Evolutionary conservation across 768 basidiomycete species (phyloP), one percentile per base, ranked within the genome.

Genomic region (Zangia roseola): DNA sequence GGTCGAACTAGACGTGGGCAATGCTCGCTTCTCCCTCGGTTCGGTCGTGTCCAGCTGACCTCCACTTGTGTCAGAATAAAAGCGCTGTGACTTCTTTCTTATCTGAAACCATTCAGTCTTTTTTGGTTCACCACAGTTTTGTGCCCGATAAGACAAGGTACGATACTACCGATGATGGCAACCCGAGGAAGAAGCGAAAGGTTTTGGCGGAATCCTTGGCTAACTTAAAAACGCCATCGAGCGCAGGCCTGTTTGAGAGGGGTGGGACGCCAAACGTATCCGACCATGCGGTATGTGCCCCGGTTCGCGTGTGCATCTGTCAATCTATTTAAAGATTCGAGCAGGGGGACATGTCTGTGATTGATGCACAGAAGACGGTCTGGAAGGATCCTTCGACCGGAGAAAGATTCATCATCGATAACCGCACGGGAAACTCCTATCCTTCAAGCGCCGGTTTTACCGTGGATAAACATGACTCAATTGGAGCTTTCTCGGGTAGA

Each of bases 381-480:
- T 88, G 88, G 86, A 76, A 69, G 25, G 86, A 92, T 69, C 77
- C 80, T n/a, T 65, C 56, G 13, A 86, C 83, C 5, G 76, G 80
- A 13, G 71, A 82, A 60, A 68, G 63, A 3, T 86, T 83, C 59
- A 49, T 79, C n/a, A 68, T 91, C 14, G 81, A 93, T 60, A 61
- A 65, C n/a, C 74, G 80, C 43, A 88, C 86, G 10, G 87, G 88
- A 10, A 82, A 88, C 61, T 89, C 86, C 8, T 74, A 74, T 63
- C 69, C 68, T 25, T 68, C 65, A 52, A 52, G 55, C 21, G 53
- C 53, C 30, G 52, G 34, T 49, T 56, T 34, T 44, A 26, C 21
- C 45, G 42, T 48, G 30, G 46, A 30, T 31, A 34, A 34, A 36
- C 43, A 53, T 41, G 48, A 23, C 42, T 50, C 47, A 47, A 47